Evolutionary conservation across 2,329 filamentous ascomycete genomes (phyloP).

Genomic region (Cordyceps militaris): DNA sequence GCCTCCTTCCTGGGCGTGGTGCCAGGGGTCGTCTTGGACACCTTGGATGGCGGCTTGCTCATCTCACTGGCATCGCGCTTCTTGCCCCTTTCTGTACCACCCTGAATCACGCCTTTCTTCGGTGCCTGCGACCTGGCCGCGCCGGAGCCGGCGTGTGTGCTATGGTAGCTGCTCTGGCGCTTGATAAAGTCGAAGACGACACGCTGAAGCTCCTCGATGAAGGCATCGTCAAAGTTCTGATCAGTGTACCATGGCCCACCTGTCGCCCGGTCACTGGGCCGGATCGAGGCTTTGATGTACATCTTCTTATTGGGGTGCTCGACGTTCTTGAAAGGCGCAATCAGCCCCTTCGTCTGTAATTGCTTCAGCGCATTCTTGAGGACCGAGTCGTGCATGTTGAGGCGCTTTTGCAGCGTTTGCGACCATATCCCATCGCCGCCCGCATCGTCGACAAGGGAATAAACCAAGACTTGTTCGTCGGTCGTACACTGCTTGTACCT

Average conservation of each 20-base stretch:
- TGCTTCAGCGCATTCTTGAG: conserved; percentile 77
- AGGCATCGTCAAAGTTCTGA: conserved; percentile 78
- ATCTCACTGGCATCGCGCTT: conserved; percentile 44
- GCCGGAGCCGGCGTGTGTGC: conserved; percentile 28
- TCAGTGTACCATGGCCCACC: conserved; percentile 95
- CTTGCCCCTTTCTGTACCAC: conserved; percentile 36
- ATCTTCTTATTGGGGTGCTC: conserved; percentile 88
- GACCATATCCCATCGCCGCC: conserved; percentile 86
- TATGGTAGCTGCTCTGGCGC: conserved; percentile 61
- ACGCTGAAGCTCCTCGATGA: conserved; percentile 70
- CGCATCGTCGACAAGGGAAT: conserved; percentile 80
- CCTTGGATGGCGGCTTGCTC: conserved; percentile 25
- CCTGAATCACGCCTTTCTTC: conserved; percentile 50
- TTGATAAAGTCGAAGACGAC: conserved; percentile 70
- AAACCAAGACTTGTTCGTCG: conserved; percentile 77
- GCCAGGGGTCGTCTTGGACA: conserved; percentile 18
- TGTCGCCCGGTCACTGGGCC: conserved; percentile 81
- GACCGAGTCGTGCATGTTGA: conserved; percentile 76
- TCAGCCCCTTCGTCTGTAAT: conserved; percentile 73
- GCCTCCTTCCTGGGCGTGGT: conserved; percentile 28
- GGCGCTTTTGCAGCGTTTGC: conserved; percentile 70
- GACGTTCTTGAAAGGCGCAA: conserved; percentile 85
- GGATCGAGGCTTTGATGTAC: conserved; percentile 84
- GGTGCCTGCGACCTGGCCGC: conserved; percentile 38
- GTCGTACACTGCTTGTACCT: conserved; percentile 54